Base-by-base conservation (phyloP, 2,329 filamentous ascomycete species). In the Fusarium sp. region DNA sequence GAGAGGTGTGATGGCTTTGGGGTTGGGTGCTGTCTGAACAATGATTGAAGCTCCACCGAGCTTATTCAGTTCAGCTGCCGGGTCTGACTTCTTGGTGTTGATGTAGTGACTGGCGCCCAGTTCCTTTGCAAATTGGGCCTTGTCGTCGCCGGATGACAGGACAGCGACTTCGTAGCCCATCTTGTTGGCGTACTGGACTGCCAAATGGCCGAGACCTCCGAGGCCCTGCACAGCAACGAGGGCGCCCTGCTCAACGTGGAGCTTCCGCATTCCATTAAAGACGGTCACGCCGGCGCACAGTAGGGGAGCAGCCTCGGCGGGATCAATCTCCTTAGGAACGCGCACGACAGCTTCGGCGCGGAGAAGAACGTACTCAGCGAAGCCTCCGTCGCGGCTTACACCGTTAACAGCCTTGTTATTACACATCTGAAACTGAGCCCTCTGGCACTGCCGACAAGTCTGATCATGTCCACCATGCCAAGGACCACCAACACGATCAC, bases 101-200 rank as follows among this genome's bases (percentile, higher is more conserved):
- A 82, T 81, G 72, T 83, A 84, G 73, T 82, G 78, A 67, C 78
- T 76, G 3, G 82, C 82, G 2, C 83, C 82, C 5, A 84, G 78
- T 59, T 79, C 61, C 62, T 73, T 78, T 0, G 91, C 90, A 73
- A 93, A 91, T 0, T 88, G 85, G 65, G 85, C 85, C 83, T 95
- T 95, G 70, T 82, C 83, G 64, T 87, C 85, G 8, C 88, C 87
- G 0, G 87, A 86, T 9, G 87, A 90, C 55, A 94, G 83, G 0
- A 90, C 92, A 2, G 88, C 87, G 5, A 92, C 87, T 62, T 87
- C 85, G 78, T 90, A 93, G 4, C 92, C 92, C 91, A 93, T 93
- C 79, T 89, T 89, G 54, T 83, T 83, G 4, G 91, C 91, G 76
- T 90, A 94, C 76, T 93, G 91, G 29, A 94, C 88, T 0, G 91